Evolutionary conservation across 2,329 filamentous ascomycete genomes (phyloP), one percentile per base, ranked within the genome.

Genomic region (Paecilomyces variotii): DNA sequence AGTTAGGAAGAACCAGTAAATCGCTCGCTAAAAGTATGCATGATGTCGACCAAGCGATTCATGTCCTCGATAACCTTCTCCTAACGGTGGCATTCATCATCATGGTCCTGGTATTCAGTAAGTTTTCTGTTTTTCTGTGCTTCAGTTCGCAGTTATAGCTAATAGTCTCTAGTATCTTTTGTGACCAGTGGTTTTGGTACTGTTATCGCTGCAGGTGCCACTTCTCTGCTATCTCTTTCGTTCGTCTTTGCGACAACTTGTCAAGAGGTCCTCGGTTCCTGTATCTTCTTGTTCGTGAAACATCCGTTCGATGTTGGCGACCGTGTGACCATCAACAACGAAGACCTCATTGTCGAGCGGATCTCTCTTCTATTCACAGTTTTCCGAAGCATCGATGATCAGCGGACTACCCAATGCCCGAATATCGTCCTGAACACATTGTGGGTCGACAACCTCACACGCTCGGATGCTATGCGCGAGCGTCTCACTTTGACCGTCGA

Each of bases 201-300:
- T 2, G 95, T 91, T 4, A 82, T 97, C 45, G 88, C 91, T 3
- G 96, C 92, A 9, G 91, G 92, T 55, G 93, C 93, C 62, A 97
- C 94, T 1, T 88, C 94, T 0, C 82, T 99, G 50, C 85, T 99
- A 9, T 97, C 93, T 4, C 80, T 97, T n/a, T 97, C 93, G 3
- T 99, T 99, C 77, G 88, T 97, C 66, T 97, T 99, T 73, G 87
- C 92, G 26, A 88, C 88, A 58, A 97, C 92, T 1, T 87, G 88
- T 2, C 92, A 97, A 75, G 94, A 99, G 74, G 89, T 99, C 63
- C 84, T 99, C n/a, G 93, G 93, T 68, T 97, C 92, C 39, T 97
- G 93, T 79, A 96, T 99, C 69, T 99, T 99, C 79, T 79, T 99
- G 1, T 99, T 99, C 68, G 91, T 97, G 79, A 99, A 99, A 80